Base-by-base conservation (phyloP, 1,139 yeast genomes). In the Debaryomyces robertsiae region DNA sequence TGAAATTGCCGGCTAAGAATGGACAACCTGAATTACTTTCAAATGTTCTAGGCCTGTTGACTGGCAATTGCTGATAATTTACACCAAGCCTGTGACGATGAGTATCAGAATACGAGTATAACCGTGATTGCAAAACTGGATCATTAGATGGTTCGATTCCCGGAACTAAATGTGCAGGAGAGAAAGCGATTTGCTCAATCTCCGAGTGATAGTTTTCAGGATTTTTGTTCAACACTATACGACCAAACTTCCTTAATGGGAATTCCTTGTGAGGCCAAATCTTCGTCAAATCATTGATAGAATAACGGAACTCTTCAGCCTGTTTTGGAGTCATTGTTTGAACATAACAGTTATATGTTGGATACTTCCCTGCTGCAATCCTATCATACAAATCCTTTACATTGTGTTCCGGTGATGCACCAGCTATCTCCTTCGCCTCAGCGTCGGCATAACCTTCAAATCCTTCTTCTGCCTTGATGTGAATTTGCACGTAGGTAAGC, bases 251-350 rank as follows among this genome's bases (percentile, higher is more conserved):
- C 50, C 84, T 69, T 59, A 79, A 60, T 46, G 84, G 84, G 66
- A 73, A 78, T 36, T 78, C 69, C 48, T 61, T 62, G 52, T 79
- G 82, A 19, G 84, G 76, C 84, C 84, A 79, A 37, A 77, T 68
- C 62, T 79, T 79, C 50, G 91, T 84, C 54, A 84, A 71, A 60
- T 84, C 91, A 58, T 81, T 82, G 41, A 84, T 77, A 17, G 82
- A 77, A 55, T 73, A 79, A 48, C 74, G 73, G 45, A 67, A 69
- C 42, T 72, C 63, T 57, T 81, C 79, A 34, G 90, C 87, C 61
- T 84, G 81, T 54, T 81, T 81, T 17, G 81, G 78, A 27, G 88
- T 78, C 90, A 84, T 84, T 42, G 83, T 76, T 65, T 84, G 91
- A 27, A 83, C 73, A 60, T 81, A 83, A 49, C 74, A 72, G 11